Evolutionary conservation across 140 eudicot species (phyloP).

Genomic region (Anethum foeniculum): DNA sequence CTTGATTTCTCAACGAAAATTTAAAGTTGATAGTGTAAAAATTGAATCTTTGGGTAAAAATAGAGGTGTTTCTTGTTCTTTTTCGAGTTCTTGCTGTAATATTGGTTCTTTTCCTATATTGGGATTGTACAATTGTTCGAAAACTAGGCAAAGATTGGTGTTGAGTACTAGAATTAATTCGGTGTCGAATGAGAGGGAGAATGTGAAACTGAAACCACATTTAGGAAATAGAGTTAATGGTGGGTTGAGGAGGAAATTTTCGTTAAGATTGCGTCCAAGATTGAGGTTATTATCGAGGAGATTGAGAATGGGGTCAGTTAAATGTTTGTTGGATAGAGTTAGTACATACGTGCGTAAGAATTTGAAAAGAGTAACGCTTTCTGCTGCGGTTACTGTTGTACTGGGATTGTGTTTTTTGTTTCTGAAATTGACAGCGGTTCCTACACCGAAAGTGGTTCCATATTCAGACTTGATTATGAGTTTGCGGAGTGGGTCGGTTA

Average conservation of each 20-base stretch:
- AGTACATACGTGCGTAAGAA: slow-evolving; percentile 56
- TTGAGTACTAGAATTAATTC: slow-evolving; percentile 26
- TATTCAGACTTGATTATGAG: slow-evolving; percentile 70
- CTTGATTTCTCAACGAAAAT: slow-evolving; percentile 26
- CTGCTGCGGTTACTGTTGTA: slow-evolving; percentile 48
- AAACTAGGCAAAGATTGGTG: slow-evolving; percentile 25
- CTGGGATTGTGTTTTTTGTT: slow-evolving; percentile 77
- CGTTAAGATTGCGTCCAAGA: slow-evolving; percentile 70
- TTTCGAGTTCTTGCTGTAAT: slow-evolving; percentile 17
- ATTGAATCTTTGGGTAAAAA: slow-evolving; percentile 32
- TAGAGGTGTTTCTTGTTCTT: slow-evolving; percentile 28
- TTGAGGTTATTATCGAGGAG: slow-evolving; percentile 43
- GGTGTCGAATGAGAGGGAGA: slow-evolving; percentile 22
- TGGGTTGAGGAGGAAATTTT: slow-evolving; percentile 37
- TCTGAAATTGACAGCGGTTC: slow-evolving; percentile 59
- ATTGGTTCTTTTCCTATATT: slow-evolving; percentile 29
- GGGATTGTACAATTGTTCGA: slow-evolving; percentile 20
- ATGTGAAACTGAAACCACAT: slow-evolving; percentile 26
- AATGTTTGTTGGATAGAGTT: slow-evolving; percentile 39
- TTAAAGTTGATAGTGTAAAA: slow-evolving; percentile 26
- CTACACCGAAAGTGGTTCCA: slow-evolving; percentile 64
- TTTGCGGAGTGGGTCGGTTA: slow-evolving; percentile 57
- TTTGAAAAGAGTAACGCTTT: slow-evolving; percentile 37
- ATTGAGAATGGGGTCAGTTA: slow-evolving; percentile 45
- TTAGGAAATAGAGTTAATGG: slow-evolving; percentile 25